phyloP scores from a whole-genome alignment of 2,329 filamentous ascomycete species.

The Ceratocystis destructans region DNA sequence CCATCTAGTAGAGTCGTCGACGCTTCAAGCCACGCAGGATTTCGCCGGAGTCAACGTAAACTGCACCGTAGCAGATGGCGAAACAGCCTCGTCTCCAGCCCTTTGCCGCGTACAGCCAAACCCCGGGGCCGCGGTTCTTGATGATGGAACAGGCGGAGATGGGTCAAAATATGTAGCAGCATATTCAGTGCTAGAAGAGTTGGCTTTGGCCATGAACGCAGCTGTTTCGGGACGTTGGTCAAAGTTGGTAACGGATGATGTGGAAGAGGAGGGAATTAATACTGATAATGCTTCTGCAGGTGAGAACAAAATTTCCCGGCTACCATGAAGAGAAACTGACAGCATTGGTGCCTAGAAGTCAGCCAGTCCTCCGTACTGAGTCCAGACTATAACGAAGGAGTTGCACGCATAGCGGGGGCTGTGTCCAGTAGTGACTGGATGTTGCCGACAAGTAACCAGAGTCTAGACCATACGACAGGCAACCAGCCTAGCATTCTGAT shows the following conservation, averaged over 20 bases:
- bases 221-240: constrained; percentile 15
- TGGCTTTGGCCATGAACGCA: constrained; percentile 18
- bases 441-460: not conserved
- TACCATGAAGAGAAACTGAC: not conserved
- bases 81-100: not conserved
- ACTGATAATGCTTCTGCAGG: constrained; percentile 10
- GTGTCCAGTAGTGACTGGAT: constrained; percentile 10
- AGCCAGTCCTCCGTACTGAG: not conserved
- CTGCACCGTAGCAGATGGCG: constrained; percentile 7
- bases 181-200: constrained; percentile 12
- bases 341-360: not conserved
- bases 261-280: constrained; percentile 10
- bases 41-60: constrained; percentile 14
- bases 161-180: constrained; percentile 2
- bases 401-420: not conserved
- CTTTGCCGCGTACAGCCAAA: constrained; percentile 9
- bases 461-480: not conserved
- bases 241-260: not conserved
- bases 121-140: not conserved
- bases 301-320: not conserved
- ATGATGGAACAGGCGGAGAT: not conserved
- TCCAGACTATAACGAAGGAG: not conserved
- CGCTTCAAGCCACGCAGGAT: not conserved
- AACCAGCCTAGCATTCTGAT: not conserved
- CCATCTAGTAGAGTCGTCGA: not conserved